Conservation (phyloP, 176 grass and related monocot genomes). For the Carex littledalei region DNA sequence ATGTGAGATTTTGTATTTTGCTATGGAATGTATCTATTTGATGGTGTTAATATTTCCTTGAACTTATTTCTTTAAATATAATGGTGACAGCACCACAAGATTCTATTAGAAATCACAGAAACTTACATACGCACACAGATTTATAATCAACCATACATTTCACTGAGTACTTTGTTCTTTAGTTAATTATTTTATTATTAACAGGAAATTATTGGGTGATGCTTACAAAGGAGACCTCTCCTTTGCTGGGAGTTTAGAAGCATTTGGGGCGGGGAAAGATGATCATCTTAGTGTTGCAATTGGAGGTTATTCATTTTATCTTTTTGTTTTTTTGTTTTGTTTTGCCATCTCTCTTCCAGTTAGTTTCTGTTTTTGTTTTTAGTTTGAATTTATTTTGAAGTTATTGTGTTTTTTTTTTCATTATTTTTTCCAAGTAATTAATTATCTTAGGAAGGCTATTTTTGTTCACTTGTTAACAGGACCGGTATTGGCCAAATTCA, state of each 20-base stretch:
- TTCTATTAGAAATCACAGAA: neutral
- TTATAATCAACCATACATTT: neutral
- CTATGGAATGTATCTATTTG: neutral
- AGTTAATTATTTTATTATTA: constrained; percentile 20
- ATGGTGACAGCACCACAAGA: neutral
- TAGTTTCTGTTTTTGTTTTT: neutral
- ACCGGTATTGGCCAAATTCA: constrained; percentile 94
- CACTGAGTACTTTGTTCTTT: constrained; percentile 9
- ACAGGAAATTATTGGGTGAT: constrained; percentile 84
- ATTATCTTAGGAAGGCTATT: constrained; percentile 17
- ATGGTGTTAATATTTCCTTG: constrained; percentile 9
- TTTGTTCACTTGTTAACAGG: constrained; percentile 44
- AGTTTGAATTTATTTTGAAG: neutral
- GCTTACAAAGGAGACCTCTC: constrained; percentile 94
- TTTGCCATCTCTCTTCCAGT: neutral
- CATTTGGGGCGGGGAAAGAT: constrained; percentile 94
- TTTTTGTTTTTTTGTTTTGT: neutral
- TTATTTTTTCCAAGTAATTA: neutral
- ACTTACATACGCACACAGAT: constrained; percentile 5
- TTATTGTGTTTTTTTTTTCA: neutral
- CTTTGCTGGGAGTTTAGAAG: constrained; percentile 94
- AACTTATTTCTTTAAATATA: constrained; percentile 7
- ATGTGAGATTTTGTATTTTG: neutral
- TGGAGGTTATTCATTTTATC: constrained; percentile 64
- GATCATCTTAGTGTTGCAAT: constrained; percentile 95